These are phyloP conservation scores for Metschnikowia koreensis DNA, from an alignment of 805 yeast genomes.

Conservation along the genomic window DNA sequence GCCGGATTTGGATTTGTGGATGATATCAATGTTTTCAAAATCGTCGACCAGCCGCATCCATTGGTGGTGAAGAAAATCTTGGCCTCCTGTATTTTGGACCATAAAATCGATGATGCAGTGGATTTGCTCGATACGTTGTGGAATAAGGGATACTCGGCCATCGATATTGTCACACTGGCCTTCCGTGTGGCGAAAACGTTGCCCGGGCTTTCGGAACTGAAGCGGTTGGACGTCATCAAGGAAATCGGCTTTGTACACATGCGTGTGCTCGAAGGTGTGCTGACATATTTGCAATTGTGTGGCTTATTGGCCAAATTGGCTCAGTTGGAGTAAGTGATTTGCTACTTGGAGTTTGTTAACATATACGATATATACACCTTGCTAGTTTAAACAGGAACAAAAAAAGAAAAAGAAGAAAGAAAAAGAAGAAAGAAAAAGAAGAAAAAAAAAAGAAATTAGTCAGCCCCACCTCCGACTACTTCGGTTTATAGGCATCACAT, in stretches of 20 bases:
- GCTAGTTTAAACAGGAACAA: not conserved
- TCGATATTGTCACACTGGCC: conserved; percentile 87
- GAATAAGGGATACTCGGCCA: conserved; percentile 89
- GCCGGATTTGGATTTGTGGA: conserved; percentile 93
- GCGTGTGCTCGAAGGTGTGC: conserved; percentile 91
- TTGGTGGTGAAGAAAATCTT: conserved; percentile 67
- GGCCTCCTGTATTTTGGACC: conserved; percentile 38
- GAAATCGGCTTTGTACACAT: conserved; percentile 90
- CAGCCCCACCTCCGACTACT: not conserved
- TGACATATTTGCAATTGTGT: conserved; percentile 79
- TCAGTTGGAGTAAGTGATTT: conserved; percentile 3
- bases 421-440: too few relatives aligned
- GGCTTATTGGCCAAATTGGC: conserved; percentile 69
- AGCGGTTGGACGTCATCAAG: conserved; percentile 71
- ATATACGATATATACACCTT: too few relatives aligned
- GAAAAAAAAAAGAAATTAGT: not conserved
- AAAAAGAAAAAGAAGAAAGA: not conserved
- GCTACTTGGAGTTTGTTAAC: too few relatives aligned
- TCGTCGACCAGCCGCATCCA: conserved; percentile 97
- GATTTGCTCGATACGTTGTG: conserved; percentile 67
- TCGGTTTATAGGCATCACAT: conserved; percentile 39
- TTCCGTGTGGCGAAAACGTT: conserved; percentile 83
- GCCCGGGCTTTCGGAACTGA: conserved; percentile 63
- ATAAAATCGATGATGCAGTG: conserved; percentile 62
- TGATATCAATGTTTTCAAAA: conserved; percentile 88